Evolutionary conservation across 139 green algal species (phyloP), one percentile per base, ranked within the genome.

Genomic region (Mesotaenium endlicherianum): DNA sequence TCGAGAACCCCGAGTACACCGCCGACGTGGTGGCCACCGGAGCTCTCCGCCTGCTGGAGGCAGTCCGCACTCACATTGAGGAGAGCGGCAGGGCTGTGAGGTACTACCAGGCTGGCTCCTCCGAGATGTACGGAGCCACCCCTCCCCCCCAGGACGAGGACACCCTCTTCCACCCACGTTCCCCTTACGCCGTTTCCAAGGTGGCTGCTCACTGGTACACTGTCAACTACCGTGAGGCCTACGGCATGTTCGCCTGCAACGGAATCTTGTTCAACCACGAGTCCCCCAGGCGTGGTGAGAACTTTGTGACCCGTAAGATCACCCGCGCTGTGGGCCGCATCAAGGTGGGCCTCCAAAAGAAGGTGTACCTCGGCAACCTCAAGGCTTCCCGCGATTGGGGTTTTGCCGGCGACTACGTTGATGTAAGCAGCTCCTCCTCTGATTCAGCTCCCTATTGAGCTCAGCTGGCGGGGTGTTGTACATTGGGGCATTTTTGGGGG

Each of bases 261-360:
- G 93, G 93, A 67, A 93, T 96, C 53, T 88, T 96, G 30, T 96
- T 96, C 90, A 96, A 96, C 86, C 93, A 96, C 82, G 93, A 96
- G 86, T 92, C 84, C 1, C 92, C 93, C 11, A 86, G 90, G 3
- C 90, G 93, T 79, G 93, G 93, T 50, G 91, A 94, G 82, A 94
- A 87, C 20, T 96, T 96, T 80, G 93, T 96, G 5, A 96, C 93
- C 3, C 84, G 93, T 55, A 96, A 96, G 86, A 92, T 88, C 16
- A 88, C 82, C 2, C 74, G 82, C 34, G 82, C 82, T 39, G 58
- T 88, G 8, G 92, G 91, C 2, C 80, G 84, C 39, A 94, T 94
- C 75, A 92, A 92, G 70, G 44, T 91, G 8, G 75, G 83, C 26
- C 60, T 86, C 30, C 75, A 88, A 36, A 77, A 86, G 59, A 88